Evolutionary conservation across 1,139 yeast genomes (phyloP).

Genomic region (Petasospora fabianii): DNA sequence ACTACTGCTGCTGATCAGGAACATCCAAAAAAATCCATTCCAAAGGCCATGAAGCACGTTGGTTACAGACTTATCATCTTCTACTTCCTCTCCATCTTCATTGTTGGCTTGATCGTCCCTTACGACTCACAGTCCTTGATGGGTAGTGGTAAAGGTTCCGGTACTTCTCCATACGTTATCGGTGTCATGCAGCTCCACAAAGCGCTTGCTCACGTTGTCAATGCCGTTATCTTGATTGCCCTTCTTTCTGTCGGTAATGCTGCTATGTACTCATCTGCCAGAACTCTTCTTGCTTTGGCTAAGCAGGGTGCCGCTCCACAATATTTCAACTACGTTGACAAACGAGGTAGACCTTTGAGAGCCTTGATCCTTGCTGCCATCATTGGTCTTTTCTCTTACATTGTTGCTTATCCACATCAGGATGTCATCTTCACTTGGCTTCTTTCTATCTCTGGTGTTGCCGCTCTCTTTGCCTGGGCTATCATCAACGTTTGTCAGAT

Average conservation of each 20-base stretch:
- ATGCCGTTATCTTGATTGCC: constrained; percentile 67
- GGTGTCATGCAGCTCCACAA: constrained; percentile 41
- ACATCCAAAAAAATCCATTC: constrained; percentile 64
- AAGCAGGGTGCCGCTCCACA: constrained; percentile 80
- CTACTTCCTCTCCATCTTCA: constrained; percentile 54
- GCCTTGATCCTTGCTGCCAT: constrained; percentile 55
- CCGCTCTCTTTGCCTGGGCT: constrained; percentile 83
- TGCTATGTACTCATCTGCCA: constrained; percentile 72
- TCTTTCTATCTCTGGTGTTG: constrained; percentile 74
- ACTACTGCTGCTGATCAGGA: constrained; percentile 82
- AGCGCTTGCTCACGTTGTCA: constrained; percentile 67
- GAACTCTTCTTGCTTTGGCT: constrained; percentile 79
- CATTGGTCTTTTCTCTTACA: constrained; percentile 66
- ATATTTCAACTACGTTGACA: constrained; percentile 69
- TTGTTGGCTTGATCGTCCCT: constrained; percentile 68
- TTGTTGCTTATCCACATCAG: constrained; percentile 63
- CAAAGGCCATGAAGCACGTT: constrained; percentile 68
- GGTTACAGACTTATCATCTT: constrained; percentile 68
- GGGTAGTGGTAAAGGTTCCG: constrained; percentile 46
- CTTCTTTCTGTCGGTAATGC: constrained; percentile 74
- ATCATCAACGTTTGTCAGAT: constrained; percentile 68
- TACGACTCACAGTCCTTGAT: constrained; percentile 49
- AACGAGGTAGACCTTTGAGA: constrained; percentile 67
- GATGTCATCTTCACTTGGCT: constrained; percentile 71
- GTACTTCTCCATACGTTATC: constrained; percentile 73